phyloP scores from a whole-genome alignment of 1,139 yeast species.

The Kurtzmaniella quercitrusa region DNA sequence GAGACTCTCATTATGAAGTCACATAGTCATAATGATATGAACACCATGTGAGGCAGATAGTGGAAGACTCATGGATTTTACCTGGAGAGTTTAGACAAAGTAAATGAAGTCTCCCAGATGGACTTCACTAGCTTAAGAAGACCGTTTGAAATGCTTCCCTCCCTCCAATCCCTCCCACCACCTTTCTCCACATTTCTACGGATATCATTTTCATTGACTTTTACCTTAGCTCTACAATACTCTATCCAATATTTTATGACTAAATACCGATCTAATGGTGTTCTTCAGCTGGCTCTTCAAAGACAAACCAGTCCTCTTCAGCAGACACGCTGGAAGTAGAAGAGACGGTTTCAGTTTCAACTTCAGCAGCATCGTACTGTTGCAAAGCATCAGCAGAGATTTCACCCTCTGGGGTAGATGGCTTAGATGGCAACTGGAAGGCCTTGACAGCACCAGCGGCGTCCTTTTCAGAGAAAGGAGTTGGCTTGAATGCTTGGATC shows the following conservation, averaged over 20 bases:
- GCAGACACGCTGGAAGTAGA: slow-evolving; percentile 38
- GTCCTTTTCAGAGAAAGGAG: slow-evolving; percentile 66
- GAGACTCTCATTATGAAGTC: too few relatives aligned
- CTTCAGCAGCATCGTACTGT: slow-evolving; percentile 70
- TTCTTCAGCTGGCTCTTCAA: slow-evolving; percentile 69
- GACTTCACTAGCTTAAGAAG: too few relatives aligned
- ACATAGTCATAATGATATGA: too few relatives aligned
- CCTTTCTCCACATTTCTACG: too few relatives aligned
- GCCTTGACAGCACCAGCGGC: slow-evolving; percentile 77
- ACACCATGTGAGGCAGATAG: too few relatives aligned
- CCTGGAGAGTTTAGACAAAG: too few relatives aligned
- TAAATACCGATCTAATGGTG: slow-evolving; percentile 5
- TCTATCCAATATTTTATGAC: slow-evolving; percentile 12
- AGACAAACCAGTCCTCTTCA: slow-evolving; percentile 80
- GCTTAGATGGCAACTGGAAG: slow-evolving; percentile 75
- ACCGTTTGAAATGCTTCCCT: too few relatives aligned
- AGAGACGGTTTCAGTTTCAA: slow-evolving; percentile 56
- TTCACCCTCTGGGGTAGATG: slow-evolving; percentile 69
- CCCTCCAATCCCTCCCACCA: too few relatives aligned
- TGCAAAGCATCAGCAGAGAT: slow-evolving; percentile 71
- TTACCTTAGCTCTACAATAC: background rate
- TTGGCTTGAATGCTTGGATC: slow-evolving; percentile 84
- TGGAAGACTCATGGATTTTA: too few relatives aligned
- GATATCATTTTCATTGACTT: too few relatives aligned
- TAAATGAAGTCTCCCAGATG: too few relatives aligned